Evolutionary conservation across 2,329 filamentous ascomycete genomes (phyloP).

Genomic region (Periglandula ipomoeae): DNA sequence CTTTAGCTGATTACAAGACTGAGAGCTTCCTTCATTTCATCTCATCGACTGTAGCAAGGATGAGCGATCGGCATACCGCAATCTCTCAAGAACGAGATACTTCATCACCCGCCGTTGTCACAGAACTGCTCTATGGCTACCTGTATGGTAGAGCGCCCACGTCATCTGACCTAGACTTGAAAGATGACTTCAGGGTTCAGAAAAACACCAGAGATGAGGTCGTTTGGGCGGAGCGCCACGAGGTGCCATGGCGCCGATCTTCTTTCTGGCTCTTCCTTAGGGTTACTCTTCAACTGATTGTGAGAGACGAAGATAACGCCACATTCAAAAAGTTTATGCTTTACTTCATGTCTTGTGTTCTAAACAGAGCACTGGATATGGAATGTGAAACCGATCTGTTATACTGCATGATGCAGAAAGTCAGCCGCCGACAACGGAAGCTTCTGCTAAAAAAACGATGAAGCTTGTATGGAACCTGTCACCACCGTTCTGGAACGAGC

Average conservation of each 20-base stretch:
- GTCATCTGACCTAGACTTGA: too few species aligned
- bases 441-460: too few species aligned
- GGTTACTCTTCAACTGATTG: constrained; percentile 36
- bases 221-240: constrained; percentile 25
- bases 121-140: constrained; percentile 32
- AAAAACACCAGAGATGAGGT: constrained; percentile 49
- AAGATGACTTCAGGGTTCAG: too few species aligned
- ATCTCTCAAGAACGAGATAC: constrained; percentile 17
- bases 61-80: too few species aligned
- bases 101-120: constrained; percentile 37
- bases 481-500: too few species aligned
- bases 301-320: too few species aligned
- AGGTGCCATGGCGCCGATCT: constrained; percentile 37
- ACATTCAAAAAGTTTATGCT: constrained; percentile 7
- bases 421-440: too few species aligned
- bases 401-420: too few species aligned
- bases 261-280: constrained; percentile 47
- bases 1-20: background rate
- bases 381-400: too few species aligned
- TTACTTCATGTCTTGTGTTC: constrained; percentile 6
- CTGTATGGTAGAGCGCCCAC: constrained; percentile 29
- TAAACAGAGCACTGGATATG: too few species aligned
- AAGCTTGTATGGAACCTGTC: too few species aligned
- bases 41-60: background rate
- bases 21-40: constrained; percentile 4